Evolutionary conservation across 352 stramenopile species (phyloP).

Genomic region (Globisporangium viniferum): DNA sequence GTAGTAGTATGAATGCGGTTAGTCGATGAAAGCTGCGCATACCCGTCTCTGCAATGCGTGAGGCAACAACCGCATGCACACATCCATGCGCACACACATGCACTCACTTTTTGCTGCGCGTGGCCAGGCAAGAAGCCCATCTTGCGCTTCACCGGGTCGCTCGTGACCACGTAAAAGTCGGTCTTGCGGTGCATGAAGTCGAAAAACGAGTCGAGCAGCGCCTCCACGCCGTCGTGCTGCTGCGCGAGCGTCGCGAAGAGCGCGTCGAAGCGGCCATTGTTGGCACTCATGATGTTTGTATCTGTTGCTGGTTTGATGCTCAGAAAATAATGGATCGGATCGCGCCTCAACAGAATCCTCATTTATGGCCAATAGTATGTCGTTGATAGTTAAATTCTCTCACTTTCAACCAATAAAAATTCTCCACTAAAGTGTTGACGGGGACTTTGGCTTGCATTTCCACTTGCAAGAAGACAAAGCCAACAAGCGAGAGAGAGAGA

Average conservation of each 20-base stretch:
- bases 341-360: background rate
- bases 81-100: background rate
- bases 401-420: conserved; percentile 10
- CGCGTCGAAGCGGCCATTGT: conserved; percentile 45
- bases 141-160: conserved; percentile 35
- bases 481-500: conserved; percentile 9
- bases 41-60: background rate
- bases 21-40: background rate
- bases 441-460: background rate
- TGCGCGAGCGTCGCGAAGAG: conserved; percentile 95
- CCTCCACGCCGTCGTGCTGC: conserved; percentile 93
- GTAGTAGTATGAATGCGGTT: background rate
- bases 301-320: background rate
- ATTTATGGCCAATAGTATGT: background rate
- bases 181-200: conserved; percentile 97
- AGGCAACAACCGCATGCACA: no score
- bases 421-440: background rate
- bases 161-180: conserved; percentile 93
- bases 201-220: conserved; percentile 96
- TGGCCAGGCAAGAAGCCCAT: conserved; percentile 69
- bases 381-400: no score
- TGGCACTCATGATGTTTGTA: conserved; percentile 20
- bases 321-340: background rate
- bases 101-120: conserved; percentile 48
- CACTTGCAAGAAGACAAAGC: background rate